Evolutionary conservation across 1,139 yeast species (phyloP), one percentile per base, ranked within the genome.

Genomic region (Pichia sp.): DNA sequence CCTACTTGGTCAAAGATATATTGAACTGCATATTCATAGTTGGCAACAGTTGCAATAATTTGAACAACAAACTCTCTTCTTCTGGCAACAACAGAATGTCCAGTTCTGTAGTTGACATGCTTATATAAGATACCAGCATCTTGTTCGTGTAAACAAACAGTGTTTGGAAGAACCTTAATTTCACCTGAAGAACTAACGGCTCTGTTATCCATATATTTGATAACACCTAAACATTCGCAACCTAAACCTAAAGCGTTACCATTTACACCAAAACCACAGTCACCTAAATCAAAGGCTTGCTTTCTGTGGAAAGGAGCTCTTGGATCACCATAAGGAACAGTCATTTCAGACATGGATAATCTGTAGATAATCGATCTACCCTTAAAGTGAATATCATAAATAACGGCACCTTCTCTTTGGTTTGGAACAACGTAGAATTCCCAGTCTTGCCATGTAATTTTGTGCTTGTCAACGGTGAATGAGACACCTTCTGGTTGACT

Each of bases 271-370:
- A 86, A 87, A 29, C 95, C 95, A 69, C 87, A 80, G 64, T 86
- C 95, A 64, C 95, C 95, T 60, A 86, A 74, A 65, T 86, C 95
- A 58, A 86, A 86, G 32, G 95, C 95, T 72, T 85, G 94, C 69
- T 86, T 86, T 72, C 95, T 79, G 69, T 85, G 95, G 68, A 78
- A 80, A 52, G 95, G 95, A 49, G 87, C 85, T 65, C 95, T 77
- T 55, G 95, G 94, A 62, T 85, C 95, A 60, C 90, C 94, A 61
- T 86, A 86, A 33, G 95, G 95, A 51, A 86, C 95, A 36, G 95
- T 84, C 95, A 86, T 86, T 67, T 86, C 95, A 41, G 86, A 79
- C 54, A 85, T 71, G 1, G 94, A 75, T 47, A 85, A 66, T 66
- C 95, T 77, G 73, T 86, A 85, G 64, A 85, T 80, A 39, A 80